These are phyloP conservation scores for Pseudomonodictys pantanalensis DNA, from an alignment of 495 filamentous ascomycete species.

Conservation along the genomic window DNA sequence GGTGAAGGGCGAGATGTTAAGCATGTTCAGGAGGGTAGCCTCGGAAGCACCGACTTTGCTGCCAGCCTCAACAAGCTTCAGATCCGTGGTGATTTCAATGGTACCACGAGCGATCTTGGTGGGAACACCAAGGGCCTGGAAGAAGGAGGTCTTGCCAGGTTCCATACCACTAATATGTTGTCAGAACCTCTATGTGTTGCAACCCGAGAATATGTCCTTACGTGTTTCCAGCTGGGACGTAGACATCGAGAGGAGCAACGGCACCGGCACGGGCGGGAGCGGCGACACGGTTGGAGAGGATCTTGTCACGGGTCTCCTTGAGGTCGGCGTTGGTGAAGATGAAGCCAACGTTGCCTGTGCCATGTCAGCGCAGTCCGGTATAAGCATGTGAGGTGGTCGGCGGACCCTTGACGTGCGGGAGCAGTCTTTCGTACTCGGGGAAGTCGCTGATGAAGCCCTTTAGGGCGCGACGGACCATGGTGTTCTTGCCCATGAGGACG, in stretches of 20 bases:
- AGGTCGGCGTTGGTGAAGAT: constrained; percentile 98
- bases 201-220: constrained; percentile 2
- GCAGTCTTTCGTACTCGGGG: constrained; percentile 95
- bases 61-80: constrained; percentile 94
- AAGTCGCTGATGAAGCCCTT: constrained; percentile 88
- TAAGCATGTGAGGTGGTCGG: neutral
- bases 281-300: constrained; percentile 93
- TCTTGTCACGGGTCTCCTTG: constrained; percentile 86
- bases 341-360: constrained; percentile 83
- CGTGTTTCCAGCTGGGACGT: constrained; percentile 78
- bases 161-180: constrained; percentile 88
- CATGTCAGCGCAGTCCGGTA: constrained; percentile 25
- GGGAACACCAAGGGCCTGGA: constrained; percentile 99
- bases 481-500: constrained; percentile 99
- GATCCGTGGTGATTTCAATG: constrained; percentile 98
- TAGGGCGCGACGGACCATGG: constrained; percentile 97
- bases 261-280: constrained; percentile 97
- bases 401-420: constrained; percentile 84
- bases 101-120: constrained; percentile 99
- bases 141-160: constrained; percentile 99
- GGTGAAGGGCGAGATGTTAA: constrained; percentile 99
- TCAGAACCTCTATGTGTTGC: neutral
- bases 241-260: constrained; percentile 72
- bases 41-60: constrained; percentile 97
- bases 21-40: constrained; percentile 96